Conservation (phyloP, 73 alveolate species). For the Tetrahymena elliotti region DNA sequence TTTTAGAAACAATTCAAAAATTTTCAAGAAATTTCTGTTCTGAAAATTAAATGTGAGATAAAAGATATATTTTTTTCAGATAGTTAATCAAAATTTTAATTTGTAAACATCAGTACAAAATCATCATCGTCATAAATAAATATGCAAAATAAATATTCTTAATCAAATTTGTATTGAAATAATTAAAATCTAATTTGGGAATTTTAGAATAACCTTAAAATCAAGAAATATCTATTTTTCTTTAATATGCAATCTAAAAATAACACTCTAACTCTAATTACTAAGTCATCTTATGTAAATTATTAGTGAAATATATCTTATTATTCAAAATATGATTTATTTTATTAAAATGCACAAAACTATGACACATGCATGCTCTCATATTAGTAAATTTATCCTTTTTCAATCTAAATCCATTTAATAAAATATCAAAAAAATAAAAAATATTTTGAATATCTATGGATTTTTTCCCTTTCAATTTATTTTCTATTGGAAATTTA, state of each 20-base stretch:
- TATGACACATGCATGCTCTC: neutral
- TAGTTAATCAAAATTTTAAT: neutral
- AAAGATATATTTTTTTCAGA: neutral
- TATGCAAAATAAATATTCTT: too few relatives aligned
- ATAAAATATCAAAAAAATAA: too few relatives aligned
- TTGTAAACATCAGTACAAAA: neutral
- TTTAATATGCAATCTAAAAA: neutral
- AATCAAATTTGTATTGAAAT: neutral
- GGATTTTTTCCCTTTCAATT: neutral
- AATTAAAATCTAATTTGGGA: neutral
- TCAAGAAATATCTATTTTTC: neutral
- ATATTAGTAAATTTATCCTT: too few relatives aligned
- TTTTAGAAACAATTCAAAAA: neutral
- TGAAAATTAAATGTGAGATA: neutral
- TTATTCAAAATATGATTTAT: neutral
- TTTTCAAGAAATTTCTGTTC: neutral
- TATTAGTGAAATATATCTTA: neutral
- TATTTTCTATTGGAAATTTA: neutral
- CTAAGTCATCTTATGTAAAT: neutral
- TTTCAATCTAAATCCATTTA: too few relatives aligned
- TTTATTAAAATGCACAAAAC: too few relatives aligned
- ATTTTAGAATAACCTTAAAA: neutral
- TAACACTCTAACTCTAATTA: neutral
- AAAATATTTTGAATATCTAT: too few relatives aligned
- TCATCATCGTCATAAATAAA: neutral